These are phyloP conservation scores for Juncus inflexus DNA, from an alignment of 176 grass and related monocot genomes.

Conservation along the genomic window DNA sequence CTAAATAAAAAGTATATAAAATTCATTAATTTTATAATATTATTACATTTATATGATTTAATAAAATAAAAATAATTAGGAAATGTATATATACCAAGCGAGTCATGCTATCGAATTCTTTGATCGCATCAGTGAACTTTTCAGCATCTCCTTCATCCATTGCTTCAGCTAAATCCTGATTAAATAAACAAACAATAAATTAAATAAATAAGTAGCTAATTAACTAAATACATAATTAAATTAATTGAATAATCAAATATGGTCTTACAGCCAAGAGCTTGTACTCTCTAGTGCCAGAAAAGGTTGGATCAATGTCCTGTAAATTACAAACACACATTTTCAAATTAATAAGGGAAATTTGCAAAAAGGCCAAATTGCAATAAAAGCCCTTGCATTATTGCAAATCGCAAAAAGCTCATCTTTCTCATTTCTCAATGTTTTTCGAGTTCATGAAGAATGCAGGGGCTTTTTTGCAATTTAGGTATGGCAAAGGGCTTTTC, in stretches of 20 bases:
- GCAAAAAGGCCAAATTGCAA: constrained; percentile 12
- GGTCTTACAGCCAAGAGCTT: constrained; percentile 78
- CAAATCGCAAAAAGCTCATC: too few species aligned
- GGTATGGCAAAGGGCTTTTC: too few species aligned
- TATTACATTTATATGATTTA: constrained; percentile 1
- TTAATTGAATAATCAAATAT: neutral
- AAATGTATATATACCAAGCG: constrained; percentile 54
- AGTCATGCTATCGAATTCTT: constrained; percentile 94
- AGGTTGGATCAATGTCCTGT: constrained; percentile 88
- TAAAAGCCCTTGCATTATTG: too few species aligned
- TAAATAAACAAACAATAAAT: constrained; percentile 9
- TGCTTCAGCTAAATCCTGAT: constrained; percentile 74
- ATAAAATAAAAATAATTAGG: constrained; percentile 10
- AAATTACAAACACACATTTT: constrained; percentile 10
- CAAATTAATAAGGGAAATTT: too few species aligned
- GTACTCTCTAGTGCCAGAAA: constrained; percentile 87
- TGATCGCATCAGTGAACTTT: constrained; percentile 83
- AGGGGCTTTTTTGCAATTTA: too few species aligned
- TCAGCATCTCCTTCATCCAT: constrained; percentile 87
- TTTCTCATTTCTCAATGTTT: too few species aligned
- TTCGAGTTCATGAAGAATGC: too few species aligned
- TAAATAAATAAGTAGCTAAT: neutral
- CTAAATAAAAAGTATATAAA: constrained; percentile 25
- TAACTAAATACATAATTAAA: neutral
- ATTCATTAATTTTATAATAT: neutral